phyloP scores from a whole-genome alignment of 1,139 yeast species.

The Geotrichum restrictum region DNA sequence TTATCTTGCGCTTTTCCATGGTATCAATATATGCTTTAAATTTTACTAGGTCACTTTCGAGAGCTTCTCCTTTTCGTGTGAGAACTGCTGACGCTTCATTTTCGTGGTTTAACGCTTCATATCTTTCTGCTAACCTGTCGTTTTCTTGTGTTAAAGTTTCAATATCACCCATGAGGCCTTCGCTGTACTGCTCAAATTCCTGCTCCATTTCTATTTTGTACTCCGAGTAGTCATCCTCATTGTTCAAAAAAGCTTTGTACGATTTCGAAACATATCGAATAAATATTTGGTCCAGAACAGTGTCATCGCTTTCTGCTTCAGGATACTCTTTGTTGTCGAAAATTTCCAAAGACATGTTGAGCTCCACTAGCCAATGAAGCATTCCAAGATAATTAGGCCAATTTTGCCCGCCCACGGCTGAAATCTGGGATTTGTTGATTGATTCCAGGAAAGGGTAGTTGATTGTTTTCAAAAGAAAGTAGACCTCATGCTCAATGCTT shows the following conservation, averaged over 20 bases:
- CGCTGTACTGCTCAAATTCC: conserved; percentile 38
- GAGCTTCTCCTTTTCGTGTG: conserved; percentile 56
- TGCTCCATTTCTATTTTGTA: conserved; percentile 54
- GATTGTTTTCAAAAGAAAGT: conserved; percentile 57
- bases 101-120: conserved; percentile 38
- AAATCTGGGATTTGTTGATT: conserved; percentile 75
- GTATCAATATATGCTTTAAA: conserved; percentile 67
- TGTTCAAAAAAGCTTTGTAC: conserved; percentile 62
- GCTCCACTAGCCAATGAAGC: conserved; percentile 71
- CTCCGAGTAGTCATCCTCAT: conserved; percentile 49
- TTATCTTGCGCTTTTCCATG: conserved; percentile 58
- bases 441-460: conserved; percentile 79
- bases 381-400: conserved; percentile 85
- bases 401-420: conserved; percentile 88
- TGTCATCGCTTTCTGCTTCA: conserved; percentile 39
- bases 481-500: conserved; percentile 73
- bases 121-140: conserved; percentile 37
- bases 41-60: conserved; percentile 68
- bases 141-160: conserved; percentile 43
- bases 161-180: conserved; percentile 38
- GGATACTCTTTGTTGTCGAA: conserved; percentile 41
- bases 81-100: conserved; percentile 45
- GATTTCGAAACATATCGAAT: conserved; percentile 63
- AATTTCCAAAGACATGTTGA: conserved; percentile 49
- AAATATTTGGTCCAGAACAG: conserved; percentile 54